phyloP scores from a whole-genome alignment of 192 early-diverging fungal species.

The Coemansia sp. region DNA sequence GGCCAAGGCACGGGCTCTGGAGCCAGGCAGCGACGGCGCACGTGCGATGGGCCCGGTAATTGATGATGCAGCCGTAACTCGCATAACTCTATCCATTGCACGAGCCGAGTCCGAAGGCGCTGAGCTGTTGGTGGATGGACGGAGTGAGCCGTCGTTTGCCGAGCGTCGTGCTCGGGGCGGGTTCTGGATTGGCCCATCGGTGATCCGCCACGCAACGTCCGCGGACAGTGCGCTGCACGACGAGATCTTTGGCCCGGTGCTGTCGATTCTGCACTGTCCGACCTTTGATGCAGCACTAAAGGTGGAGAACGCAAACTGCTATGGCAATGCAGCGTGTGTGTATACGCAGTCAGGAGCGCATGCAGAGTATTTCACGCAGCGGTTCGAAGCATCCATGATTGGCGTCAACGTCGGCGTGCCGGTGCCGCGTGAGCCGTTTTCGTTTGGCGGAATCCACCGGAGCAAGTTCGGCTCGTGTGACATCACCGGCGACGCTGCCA shows the following conservation, averaged over 20 bases:
- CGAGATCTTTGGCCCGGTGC: constrained; percentile 83
- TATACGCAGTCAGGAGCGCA: constrained; percentile 62
- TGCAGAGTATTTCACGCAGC: constrained; percentile 65
- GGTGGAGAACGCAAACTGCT: constrained; percentile 69
- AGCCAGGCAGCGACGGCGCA: constrained; percentile 43
- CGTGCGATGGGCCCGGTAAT: constrained; percentile 75
- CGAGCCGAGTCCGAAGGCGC: constrained; percentile 57
- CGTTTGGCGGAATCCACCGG: constrained; percentile 73
- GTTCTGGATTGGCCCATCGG: constrained; percentile 73
- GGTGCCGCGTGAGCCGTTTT: constrained; percentile 73
- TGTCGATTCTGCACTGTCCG: constrained; percentile 60
- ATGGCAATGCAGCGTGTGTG: constrained; percentile 72
- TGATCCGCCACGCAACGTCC: constrained; percentile 59
- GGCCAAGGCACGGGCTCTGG: constrained; percentile 54
- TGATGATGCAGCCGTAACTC: constrained; percentile 58
- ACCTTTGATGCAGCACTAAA: constrained; percentile 63
- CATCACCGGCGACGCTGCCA: constrained; percentile 70
- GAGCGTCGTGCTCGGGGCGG: constrained; percentile 46
- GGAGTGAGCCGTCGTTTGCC: constrained; percentile 38
- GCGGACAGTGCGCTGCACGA: constrained; percentile 64
- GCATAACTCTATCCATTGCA: constrained; percentile 63
- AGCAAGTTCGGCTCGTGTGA: constrained; percentile 68
- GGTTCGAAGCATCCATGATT: constrained; percentile 76
- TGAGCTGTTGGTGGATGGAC: constrained; percentile 69
- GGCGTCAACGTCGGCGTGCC: constrained; percentile 78